phyloP scores from a whole-genome alignment of 2,329 filamentous ascomycete genomes.

The Trichophyton rubrum region DNA sequence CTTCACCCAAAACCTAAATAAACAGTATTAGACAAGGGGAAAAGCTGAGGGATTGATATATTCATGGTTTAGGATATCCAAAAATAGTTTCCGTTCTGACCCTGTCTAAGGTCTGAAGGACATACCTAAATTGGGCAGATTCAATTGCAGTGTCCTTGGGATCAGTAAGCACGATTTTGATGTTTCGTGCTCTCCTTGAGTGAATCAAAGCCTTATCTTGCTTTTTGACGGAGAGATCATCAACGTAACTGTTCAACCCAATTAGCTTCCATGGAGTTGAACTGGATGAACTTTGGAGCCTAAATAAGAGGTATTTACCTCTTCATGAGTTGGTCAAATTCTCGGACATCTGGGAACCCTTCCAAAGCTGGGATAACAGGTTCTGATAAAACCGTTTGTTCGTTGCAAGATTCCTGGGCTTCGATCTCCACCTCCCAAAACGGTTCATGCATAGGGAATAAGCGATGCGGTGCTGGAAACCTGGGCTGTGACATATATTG shows the following conservation, averaged over 20 bases:
- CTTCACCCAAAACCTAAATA: constrained; percentile 39
- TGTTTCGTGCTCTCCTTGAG: constrained; percentile 36
- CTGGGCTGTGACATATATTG: constrained; percentile 24
- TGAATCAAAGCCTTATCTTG: constrained; percentile 42
- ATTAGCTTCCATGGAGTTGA: neutral
- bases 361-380: constrained; percentile 32
- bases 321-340: constrained; percentile 36
- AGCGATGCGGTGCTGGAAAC: constrained; percentile 22
- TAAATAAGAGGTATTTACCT: constrained; percentile 21
- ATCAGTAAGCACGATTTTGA: constrained; percentile 35
- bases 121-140: constrained; percentile 39
- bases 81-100: neutral
- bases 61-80: constrained; percentile 5
- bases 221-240: constrained; percentile 39
- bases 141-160: constrained; percentile 40
- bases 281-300: neutral
- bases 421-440: constrained; percentile 30
- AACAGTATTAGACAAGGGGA: constrained; percentile 3
- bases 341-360: constrained; percentile 35
- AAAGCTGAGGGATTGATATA: neutral
- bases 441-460: constrained; percentile 25
- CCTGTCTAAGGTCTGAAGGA: neutral
- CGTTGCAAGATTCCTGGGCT: constrained; percentile 34
- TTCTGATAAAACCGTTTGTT: constrained; percentile 33
- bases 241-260: constrained; percentile 31